These are phyloP conservation scores for Podaxis sp. DNA, from an alignment of 768 basidiomycete genomes.

Conservation along the genomic window DNA sequence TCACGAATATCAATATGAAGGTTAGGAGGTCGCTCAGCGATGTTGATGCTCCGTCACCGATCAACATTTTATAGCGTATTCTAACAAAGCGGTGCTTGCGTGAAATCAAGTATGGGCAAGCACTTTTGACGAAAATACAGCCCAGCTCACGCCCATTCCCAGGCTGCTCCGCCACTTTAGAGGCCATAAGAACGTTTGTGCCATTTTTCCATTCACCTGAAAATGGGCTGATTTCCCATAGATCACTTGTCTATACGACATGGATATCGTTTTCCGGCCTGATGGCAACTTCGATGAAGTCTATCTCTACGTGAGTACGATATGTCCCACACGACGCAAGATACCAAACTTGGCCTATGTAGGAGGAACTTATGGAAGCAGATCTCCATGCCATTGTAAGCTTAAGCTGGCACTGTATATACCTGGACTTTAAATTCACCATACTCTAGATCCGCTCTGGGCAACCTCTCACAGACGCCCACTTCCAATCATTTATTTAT, in stretches of 20 bases:
- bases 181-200: slow-evolving; percentile 93
- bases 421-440: neutral
- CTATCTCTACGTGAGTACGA: slow-evolving; percentile 72
- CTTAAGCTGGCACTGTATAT: neutral
- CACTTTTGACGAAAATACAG: slow-evolving; percentile 5
- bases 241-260: slow-evolving; percentile 97
- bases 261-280: slow-evolving; percentile 95
- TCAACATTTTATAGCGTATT: slow-evolving; percentile 57
- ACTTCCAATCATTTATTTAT: slow-evolving; percentile 96
- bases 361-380: slow-evolving; percentile 99
- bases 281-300: slow-evolving; percentile 95
- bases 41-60: slow-evolving; percentile 4
- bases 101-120: slow-evolving; percentile 72
- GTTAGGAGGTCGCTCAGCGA: slow-evolving; percentile 27
- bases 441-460: slow-evolving; percentile 69
- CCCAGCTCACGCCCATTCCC: slow-evolving; percentile 14
- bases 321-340: neutral
- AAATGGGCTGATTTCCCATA: slow-evolving; percentile 25
- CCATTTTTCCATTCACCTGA: slow-evolving; percentile 4
- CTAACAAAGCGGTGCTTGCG: slow-evolving; percentile 94
- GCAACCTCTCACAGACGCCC: slow-evolving; percentile 84
- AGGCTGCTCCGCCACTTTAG: slow-evolving; percentile 96
- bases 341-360: slow-evolving; percentile 1
- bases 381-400: slow-evolving; percentile 95
- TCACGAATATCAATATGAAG: slow-evolving; percentile 91